A percentile compares a stretch with the other conserved stretches of the same genome.
These are phyloP conservation scores for Waitea zeae DNA, from an alignment of 1,284 basidiomycete species.

Conservation along the genomic window DNA sequence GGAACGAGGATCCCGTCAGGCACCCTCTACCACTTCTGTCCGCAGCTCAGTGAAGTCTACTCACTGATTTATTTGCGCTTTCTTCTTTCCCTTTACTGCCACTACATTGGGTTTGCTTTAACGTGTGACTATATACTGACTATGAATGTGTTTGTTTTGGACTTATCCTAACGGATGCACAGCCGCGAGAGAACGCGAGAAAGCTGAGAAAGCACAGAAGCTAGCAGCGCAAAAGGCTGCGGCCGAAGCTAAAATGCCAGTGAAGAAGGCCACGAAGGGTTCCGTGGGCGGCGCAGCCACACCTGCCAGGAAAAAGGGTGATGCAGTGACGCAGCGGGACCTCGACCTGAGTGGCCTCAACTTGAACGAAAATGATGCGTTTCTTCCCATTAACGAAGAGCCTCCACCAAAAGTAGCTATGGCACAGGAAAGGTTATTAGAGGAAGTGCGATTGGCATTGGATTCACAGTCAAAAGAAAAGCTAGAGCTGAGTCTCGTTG, in stretches of 20 bases:
- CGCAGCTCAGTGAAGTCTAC: too few relatives aligned
- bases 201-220: conserved; percentile 39
- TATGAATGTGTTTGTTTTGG: conserved; percentile 11
- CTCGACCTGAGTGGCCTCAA: conserved; percentile 67
- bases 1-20: conserved; percentile 4
- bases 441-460: conserved; percentile 51
- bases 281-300: conserved; percentile 18
- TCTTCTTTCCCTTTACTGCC: conserved; percentile 9
- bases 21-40: conserved; percentile 13
- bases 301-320: conserved; percentile 13
- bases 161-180: conserved; percentile 18
- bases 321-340: conserved; percentile 31
- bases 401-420: conserved; percentile 51
- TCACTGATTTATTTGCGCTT: too few relatives aligned
- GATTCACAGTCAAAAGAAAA: conserved; percentile 37
- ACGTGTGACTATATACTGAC: conserved; percentile 22
- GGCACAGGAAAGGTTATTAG: conserved; percentile 72
- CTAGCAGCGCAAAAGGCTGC: conserved; percentile 14
- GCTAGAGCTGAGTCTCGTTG: conserved; percentile 73
- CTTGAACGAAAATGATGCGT: conserved; percentile 30
- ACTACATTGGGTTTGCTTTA: too few relatives aligned
- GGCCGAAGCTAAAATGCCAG: conserved; percentile 26
- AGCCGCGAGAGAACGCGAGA: conserved; percentile 67
- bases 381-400: conserved; percentile 27
- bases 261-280: conserved; percentile 17